A percentile compares a stretch with the other conserved stretches of the same genome.
Conservation (phyloP, 2,329 filamentous ascomycete species). For the Chaetoscypha palmicola region DNA sequence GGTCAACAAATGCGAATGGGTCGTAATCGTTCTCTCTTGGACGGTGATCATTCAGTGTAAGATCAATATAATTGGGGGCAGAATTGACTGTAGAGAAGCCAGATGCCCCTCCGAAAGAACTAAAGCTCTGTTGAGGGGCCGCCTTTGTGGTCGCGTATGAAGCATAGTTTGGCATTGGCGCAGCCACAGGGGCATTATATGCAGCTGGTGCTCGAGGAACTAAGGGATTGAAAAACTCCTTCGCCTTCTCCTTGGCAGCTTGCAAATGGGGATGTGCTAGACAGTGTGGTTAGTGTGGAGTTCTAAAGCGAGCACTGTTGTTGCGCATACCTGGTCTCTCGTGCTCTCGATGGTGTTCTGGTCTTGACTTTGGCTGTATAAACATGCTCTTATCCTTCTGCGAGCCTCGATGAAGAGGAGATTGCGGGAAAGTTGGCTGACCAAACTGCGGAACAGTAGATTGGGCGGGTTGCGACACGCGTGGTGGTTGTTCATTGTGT, state of each 20-base stretch:
- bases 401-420: conserved; percentile 22
- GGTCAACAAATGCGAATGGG: conserved; percentile 41
- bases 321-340: conserved; percentile 19
- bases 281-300: neutral
- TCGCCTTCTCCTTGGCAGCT: conserved; percentile 24
- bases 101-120: conserved; percentile 26
- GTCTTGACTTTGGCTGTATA: conserved; percentile 28
- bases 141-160: conserved; percentile 28
- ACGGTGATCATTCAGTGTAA: conserved; percentile 23
- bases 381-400: conserved; percentile 26
- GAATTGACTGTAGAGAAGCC: conserved; percentile 27
- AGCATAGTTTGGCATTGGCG: conserved; percentile 17
- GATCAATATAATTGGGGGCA: conserved; percentile 27
- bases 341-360: conserved; percentile 27
- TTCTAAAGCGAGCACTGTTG: neutral
- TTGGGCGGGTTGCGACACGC: neutral
- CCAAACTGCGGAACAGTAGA: conserved; percentile 27
- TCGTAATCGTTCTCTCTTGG: conserved; percentile 18
- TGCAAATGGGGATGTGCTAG: conserved; percentile 27
- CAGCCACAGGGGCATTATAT: conserved; percentile 17
- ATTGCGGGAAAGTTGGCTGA: conserved; percentile 28
- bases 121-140: conserved; percentile 22
- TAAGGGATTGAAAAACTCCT: conserved; percentile 23
- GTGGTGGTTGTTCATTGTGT: conserved; percentile 20
- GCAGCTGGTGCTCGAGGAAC: conserved; percentile 20